Conservation (phyloP, 495 filamentous ascomycete species). For the Staphylotrichum tortipilum region DNA sequence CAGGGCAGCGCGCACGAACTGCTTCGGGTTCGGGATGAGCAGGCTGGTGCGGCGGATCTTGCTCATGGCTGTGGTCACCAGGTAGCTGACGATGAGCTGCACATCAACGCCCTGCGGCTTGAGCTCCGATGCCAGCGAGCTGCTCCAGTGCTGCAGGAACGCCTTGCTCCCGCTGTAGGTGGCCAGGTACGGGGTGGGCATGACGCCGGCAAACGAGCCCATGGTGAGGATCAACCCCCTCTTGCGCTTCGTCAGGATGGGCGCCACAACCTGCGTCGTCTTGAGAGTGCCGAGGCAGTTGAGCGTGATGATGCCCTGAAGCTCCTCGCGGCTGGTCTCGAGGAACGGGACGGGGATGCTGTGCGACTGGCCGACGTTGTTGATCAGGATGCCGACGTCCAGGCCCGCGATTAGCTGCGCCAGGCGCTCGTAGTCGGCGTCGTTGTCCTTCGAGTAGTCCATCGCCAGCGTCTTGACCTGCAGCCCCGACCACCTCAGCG, state of each 20-base stretch:
- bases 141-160: conserved; percentile 95
- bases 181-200: conserved; percentile 86
- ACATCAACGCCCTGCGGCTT: conserved; percentile 71
- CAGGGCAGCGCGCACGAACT: conserved; percentile 72
- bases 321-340: conserved; percentile 65
- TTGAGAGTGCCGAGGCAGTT: conserved; percentile 86
- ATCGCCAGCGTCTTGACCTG: conserved; percentile 72
- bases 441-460: conserved; percentile 76
- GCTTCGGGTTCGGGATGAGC: conserved; percentile 69
- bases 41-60: conserved; percentile 75
- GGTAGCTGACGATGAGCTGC: conserved; percentile 77
- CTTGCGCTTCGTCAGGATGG: conserved; percentile 72
- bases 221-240: conserved; percentile 91
- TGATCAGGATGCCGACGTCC: conserved; percentile 82
- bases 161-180: conserved; percentile 98
- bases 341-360: conserved; percentile 85
- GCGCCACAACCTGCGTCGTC: conserved; percentile 74
- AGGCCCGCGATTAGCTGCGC: conserved; percentile 56
- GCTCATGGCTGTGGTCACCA: conserved; percentile 91
- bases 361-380: conserved; percentile 95
- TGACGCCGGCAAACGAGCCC: conserved; percentile 86
- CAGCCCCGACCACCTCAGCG: conserved; percentile 53
- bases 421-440: conserved; percentile 68
- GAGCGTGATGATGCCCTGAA: conserved; percentile 84
- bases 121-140: conserved; percentile 74